A percentile compares a stretch with the other conserved stretches of the same genome.
phyloP scores from a whole-genome alignment of 805 yeast genomes.

The Hanseniaspora pseudoguilliermondii region DNA sequence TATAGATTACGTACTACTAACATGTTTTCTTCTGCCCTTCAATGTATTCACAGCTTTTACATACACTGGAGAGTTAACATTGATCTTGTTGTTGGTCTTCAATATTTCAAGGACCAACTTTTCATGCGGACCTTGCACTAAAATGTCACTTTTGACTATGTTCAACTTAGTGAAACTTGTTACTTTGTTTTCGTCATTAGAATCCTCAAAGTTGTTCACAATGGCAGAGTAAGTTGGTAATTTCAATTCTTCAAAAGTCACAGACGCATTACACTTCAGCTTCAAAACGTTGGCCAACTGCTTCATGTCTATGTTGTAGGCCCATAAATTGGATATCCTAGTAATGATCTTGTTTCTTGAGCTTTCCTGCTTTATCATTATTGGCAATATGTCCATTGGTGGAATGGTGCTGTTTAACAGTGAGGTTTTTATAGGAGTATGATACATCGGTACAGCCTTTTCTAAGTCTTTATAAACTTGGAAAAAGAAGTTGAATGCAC shows the following conservation, averaged over 20 bases:
- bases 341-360: conserved; percentile 70
- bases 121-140: conserved; percentile 86
- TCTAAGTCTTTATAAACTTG: conserved; percentile 31
- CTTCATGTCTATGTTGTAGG: conserved; percentile 51
- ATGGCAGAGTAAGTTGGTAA: neutral
- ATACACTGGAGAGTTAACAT: conserved; percentile 32
- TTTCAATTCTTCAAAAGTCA: conserved; percentile 52
- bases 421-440: conserved; percentile 32
- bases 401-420: conserved; percentile 59
- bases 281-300: conserved; percentile 56
- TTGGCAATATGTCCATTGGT: conserved; percentile 50
- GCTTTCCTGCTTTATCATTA: conserved; percentile 36
- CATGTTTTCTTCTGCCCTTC: conserved; percentile 36
- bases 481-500: conserved; percentile 35
- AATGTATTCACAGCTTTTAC: conserved; percentile 29
- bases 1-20: conserved; percentile 6
- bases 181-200: conserved; percentile 19
- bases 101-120: conserved; percentile 47
- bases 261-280: conserved; percentile 77
- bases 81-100: conserved; percentile 49
- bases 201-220: conserved; percentile 8
- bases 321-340: conserved; percentile 53
- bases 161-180: conserved; percentile 4
- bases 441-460: neutral
- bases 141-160: conserved; percentile 46